Conservation (phyloP, 768 basidiomycete genomes). For the Termitomyces bulborhizus region DNA sequence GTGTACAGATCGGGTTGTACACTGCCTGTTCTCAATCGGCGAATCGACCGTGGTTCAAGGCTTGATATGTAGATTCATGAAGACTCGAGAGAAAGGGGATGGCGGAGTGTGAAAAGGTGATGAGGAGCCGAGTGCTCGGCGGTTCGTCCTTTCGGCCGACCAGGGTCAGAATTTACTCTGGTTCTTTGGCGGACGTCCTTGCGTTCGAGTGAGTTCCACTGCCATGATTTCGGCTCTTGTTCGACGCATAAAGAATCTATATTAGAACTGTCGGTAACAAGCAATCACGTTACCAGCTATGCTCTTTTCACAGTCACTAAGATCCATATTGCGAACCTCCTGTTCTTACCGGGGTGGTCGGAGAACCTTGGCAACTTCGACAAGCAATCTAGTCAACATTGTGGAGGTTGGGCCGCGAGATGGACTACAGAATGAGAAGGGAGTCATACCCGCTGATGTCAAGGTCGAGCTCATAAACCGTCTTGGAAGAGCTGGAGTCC, state of each 20-base stretch:
- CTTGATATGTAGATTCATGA: too few relatives aligned
- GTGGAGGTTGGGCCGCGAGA: slow-evolving; percentile 92
- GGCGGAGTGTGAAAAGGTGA: too few relatives aligned
- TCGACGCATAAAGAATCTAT: slow-evolving; percentile 4
- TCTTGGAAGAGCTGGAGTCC: slow-evolving; percentile 61
- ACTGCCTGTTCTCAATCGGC: too few relatives aligned
- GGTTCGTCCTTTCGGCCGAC: background rate
- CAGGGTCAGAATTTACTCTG: background rate
- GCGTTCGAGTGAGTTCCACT: slow-evolving; percentile 1
- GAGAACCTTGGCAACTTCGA: slow-evolving; percentile 16
- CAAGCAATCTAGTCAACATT: slow-evolving; percentile 47
- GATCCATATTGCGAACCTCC: slow-evolving; percentile 7
- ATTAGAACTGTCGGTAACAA: slow-evolving; percentile 3
- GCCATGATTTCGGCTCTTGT: slow-evolving; percentile 9
- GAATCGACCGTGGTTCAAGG: too few relatives aligned
- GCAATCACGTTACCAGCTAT: background rate
- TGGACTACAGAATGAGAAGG: slow-evolving; percentile 86
- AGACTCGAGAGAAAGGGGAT: too few relatives aligned
- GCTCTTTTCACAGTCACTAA: slow-evolving; percentile 6
- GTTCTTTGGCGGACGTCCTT: background rate
- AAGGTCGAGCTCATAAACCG: slow-evolving; percentile 79
- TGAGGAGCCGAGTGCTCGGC: background rate
- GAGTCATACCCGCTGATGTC: slow-evolving; percentile 59
- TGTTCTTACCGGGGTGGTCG: slow-evolving; percentile 22
- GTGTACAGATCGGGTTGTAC: too few relatives aligned